These are phyloP conservation scores for Xerocomus nothofagi DNA, from an alignment of 1,284 basidiomycete species.

Conservation along the genomic window DNA sequence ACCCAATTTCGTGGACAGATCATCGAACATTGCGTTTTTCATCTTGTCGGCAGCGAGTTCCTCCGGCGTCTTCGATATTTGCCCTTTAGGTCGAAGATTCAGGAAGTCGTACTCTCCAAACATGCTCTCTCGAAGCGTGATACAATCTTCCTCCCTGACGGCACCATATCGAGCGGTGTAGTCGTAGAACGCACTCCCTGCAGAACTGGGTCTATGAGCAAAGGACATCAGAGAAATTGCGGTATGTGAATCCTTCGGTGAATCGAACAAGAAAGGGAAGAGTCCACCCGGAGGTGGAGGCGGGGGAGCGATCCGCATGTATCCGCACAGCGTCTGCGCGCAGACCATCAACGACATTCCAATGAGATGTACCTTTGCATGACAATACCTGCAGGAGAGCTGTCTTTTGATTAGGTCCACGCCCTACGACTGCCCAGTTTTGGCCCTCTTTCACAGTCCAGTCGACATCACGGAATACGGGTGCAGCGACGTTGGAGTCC, in stretches of 20 bases:
- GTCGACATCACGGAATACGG: slow-evolving; percentile 52
- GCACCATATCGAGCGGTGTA: slow-evolving; percentile 90
- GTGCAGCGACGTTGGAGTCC: slow-evolving; percentile 41
- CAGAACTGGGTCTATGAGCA: slow-evolving; percentile 56
- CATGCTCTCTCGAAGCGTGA: slow-evolving; percentile 72
- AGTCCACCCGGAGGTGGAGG: slow-evolving; percentile 62
- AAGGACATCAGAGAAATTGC: slow-evolving; percentile 73
- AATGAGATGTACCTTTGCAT: background rate
- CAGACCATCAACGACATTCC: background rate
- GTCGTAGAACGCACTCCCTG: slow-evolving; percentile 82
- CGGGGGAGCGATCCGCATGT: slow-evolving; percentile 63
- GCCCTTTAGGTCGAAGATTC: slow-evolving; percentile 30
- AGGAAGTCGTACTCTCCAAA: slow-evolving; percentile 49
- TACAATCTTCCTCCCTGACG: slow-evolving; percentile 76
- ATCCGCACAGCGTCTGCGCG: slow-evolving; percentile 63
- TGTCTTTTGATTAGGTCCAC: slow-evolving; percentile 52
- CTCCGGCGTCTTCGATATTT: slow-evolving; percentile 20
- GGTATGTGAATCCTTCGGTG: slow-evolving; percentile 46
- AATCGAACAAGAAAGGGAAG: slow-evolving; percentile 64
- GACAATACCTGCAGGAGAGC: slow-evolving; percentile 59
- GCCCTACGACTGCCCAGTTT: slow-evolving; percentile 72
- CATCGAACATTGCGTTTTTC: slow-evolving; percentile 45
- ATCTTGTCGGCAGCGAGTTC: slow-evolving; percentile 18
- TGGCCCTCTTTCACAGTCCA: slow-evolving; percentile 65
- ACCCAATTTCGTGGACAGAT: slow-evolving; percentile 52